Conservation (phyloP, 768 basidiomycete species). For the Phylloporus sp. region DNA sequence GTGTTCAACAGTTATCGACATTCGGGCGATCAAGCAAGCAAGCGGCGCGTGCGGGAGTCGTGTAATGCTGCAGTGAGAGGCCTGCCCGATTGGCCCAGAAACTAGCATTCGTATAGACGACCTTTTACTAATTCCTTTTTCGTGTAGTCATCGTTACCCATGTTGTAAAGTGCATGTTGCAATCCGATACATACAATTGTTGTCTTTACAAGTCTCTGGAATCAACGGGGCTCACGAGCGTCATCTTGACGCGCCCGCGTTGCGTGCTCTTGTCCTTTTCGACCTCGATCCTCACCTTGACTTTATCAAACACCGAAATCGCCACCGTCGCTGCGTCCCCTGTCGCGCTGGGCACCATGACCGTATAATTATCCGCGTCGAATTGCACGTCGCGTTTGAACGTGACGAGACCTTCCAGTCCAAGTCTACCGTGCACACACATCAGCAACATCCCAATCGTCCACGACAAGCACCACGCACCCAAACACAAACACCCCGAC, state of each 20-base stretch:
- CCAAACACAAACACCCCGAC: slow-evolving; percentile 93
- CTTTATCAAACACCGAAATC: slow-evolving; percentile 91
- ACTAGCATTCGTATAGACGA: slow-evolving; percentile 11
- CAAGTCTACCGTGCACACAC: too few relatives aligned
- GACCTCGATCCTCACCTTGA: slow-evolving; percentile 82
- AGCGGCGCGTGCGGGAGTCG: slow-evolving; percentile 70
- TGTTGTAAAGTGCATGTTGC: too few relatives aligned
- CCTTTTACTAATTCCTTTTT: slow-evolving; percentile 4
- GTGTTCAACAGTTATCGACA: slow-evolving; percentile 69
- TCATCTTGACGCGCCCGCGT: slow-evolving; percentile 84
- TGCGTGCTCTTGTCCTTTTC: slow-evolving; percentile 96
- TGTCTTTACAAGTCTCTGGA: slow-evolving; percentile 36
- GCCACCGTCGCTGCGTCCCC: slow-evolving; percentile 38
- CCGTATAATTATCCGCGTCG: slow-evolving; percentile 85
- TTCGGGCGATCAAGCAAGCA: slow-evolving; percentile 66
- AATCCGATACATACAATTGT: too few relatives aligned
- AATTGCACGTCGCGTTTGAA: slow-evolving; percentile 90
- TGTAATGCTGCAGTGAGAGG: slow-evolving; percentile 68
- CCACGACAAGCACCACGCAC: slow-evolving; percentile 35
- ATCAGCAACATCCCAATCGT: background rate
- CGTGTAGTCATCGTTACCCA: background rate
- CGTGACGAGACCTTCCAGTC: slow-evolving; percentile 89
- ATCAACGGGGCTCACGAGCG: slow-evolving; percentile 62
- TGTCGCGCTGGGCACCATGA: slow-evolving; percentile 51
- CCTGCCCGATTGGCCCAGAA: slow-evolving; percentile 69